phyloP scores from a whole-genome alignment of 306 rosid species.

The Vigna nakashimae region DNA sequence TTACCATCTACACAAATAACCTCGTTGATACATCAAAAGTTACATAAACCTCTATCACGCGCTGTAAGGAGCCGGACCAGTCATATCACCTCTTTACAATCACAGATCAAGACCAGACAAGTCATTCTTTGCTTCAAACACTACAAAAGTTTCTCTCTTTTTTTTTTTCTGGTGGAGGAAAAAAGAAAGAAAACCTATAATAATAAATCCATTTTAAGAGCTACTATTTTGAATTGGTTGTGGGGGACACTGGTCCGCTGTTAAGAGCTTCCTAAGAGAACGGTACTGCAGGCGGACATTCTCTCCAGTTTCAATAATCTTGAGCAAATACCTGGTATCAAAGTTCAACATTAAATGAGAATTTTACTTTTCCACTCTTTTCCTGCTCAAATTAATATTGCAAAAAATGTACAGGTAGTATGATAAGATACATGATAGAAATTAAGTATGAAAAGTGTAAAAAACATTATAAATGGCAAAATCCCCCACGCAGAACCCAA shows the following conservation, averaged over 20 bases:
- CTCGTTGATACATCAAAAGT: conserved; percentile 39
- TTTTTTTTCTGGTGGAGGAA: conserved; percentile 29
- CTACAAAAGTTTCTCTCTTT: conserved; percentile 33
- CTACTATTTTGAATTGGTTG: conserved; percentile 70
- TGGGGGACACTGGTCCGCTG: conserved; percentile 53
- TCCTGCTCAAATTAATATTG: not conserved
- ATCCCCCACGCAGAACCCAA: not conserved
- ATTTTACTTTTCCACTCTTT: conserved; percentile 21
- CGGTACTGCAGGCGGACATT: conserved; percentile 95
- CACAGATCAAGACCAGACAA: conserved; percentile 26
- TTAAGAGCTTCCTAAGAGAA: conserved; percentile 82
- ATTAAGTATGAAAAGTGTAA: conserved; percentile 13
- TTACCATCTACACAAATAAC: conserved; percentile 44
- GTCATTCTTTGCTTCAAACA: conserved; percentile 27
- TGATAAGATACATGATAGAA: not conserved
- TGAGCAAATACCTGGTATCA: conserved; percentile 86
- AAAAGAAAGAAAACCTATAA: conserved; percentile 35
- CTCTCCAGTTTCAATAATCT: conserved; percentile 84
- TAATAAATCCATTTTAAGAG: conserved; percentile 47
- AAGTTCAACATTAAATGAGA: conserved; percentile 28
- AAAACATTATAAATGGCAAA: conserved; percentile 8
- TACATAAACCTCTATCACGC: conserved; percentile 48
- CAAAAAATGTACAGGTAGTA: not conserved
- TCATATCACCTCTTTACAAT: conserved; percentile 42
- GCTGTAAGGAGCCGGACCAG: conserved; percentile 48